Base-by-base conservation (phyloP, 352 stramenopile genomes). In the Globisporangium cystogenes region DNA sequence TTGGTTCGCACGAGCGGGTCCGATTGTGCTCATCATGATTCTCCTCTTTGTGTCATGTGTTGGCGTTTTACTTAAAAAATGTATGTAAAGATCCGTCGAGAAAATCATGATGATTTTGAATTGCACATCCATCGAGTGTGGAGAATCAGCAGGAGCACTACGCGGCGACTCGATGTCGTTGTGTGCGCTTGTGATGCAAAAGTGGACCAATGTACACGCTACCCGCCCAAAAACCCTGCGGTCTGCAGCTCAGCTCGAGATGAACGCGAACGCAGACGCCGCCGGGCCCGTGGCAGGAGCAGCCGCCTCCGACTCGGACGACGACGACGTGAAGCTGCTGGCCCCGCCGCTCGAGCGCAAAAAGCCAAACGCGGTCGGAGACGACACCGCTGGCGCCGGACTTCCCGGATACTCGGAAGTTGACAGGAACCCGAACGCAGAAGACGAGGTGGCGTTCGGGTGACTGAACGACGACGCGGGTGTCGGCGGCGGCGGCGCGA, bases 241-340 rank as follows among this genome's bases (percentile, higher is more conserved):
- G 14, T n/a, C 2, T 35, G 8, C 43, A 7, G 11, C 7, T 62
- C 45, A 72, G 48, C 70, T 79, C 7, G 66, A 82, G 35, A 86
- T 86, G 56, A 86, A 86, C 10, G 72, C 78, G 44, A 86, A 86
- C 62, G 79, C 76, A 37, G 74, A 86, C 10, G 69, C 55, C 37
- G 63, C 57, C 14, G 70, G 41, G 3, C 64, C 47, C 20, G 63
- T 57, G 36, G 48, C 16, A 26, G 45, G 41, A 7, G 42, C 50
- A 18, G 55, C 7, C 20, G 18, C n/a, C 29, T 39, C 35, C 24
- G 41, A 36, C 15, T 60, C 65, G 6, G 68, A 65, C 7, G 55
- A 61, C 21, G 64, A 55, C 2, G 73, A 57, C 3, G 65, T 67
- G 2, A 69, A 53, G 18, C 29, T 43, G 29, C n/a, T 23, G n/a